These are phyloP conservation scores for Daldinia caldariorum DNA, from an alignment of 495 filamentous ascomycete genomes.

Conservation along the genomic window DNA sequence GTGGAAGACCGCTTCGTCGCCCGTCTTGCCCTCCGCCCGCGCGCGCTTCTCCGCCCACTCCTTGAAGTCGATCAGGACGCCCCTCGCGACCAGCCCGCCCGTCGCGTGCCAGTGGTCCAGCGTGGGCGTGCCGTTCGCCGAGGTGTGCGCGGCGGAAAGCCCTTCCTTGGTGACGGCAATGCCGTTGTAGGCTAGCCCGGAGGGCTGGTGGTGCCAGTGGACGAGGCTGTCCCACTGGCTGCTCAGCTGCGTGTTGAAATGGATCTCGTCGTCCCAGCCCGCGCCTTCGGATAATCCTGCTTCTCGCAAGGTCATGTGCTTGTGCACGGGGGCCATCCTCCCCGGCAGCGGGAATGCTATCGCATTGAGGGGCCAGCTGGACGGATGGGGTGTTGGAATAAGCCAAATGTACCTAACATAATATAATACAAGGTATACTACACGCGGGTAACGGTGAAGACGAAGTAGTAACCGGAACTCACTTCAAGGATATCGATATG, in stretches of 20 bases:
- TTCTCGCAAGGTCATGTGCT: conserved; percentile 58
- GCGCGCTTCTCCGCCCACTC: conserved; percentile 56
- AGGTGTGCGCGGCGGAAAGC: conserved; percentile 38
- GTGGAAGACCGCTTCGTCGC: conserved; percentile 54
- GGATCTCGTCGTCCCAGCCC: conserved; percentile 65
- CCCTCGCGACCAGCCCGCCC: conserved; percentile 66
- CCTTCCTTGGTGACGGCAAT: conserved; percentile 47
- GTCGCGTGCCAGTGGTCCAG: conserved; percentile 55
- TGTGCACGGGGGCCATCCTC: conserved; percentile 63
- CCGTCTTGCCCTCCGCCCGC: conserved; percentile 49
- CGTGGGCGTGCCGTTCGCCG: conserved; percentile 49
- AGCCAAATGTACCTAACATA: background rate
- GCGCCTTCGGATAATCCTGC: conserved; percentile 41
- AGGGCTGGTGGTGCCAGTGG: conserved; percentile 63
- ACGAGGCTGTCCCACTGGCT: conserved; percentile 85
- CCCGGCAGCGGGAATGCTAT: conserved; percentile 60
- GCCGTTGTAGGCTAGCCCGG: conserved; percentile 66
- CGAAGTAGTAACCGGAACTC: conserved; percentile 15
- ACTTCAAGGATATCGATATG: conserved; percentile 70
- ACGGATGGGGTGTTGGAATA: background rate
- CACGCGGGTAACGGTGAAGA: conserved; percentile 18
- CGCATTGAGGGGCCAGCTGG: conserved; percentile 57
- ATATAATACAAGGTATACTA: conserved; percentile 38
- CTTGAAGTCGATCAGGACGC: conserved; percentile 66
- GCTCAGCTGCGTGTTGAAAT: conserved; percentile 78